Base-by-base conservation (phyloP, 345 rosid genomes). In the Trapa bicornis region DNA sequence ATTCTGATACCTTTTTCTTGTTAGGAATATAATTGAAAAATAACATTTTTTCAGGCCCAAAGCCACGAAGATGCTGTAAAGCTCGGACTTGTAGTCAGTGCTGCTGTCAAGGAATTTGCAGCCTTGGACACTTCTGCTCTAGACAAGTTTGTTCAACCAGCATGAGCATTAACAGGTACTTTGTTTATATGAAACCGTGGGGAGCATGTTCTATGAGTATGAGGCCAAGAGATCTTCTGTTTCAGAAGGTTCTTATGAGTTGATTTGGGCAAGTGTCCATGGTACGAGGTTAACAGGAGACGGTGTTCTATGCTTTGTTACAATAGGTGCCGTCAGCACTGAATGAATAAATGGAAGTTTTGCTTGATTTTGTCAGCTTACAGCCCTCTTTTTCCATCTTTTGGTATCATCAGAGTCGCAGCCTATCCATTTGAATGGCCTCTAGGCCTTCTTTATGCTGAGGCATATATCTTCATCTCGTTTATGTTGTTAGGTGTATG, bases 101-200 rank as follows among this genome's bases (percentile, higher is more conserved):
- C 77, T 57, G 95, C 93, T 58, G 77, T 75, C 61, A 81, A 82
- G 72, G 93, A 89, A 65, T 94, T 89, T 71, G 73, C 71, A 47
- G 97, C 97, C 56, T 64, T 94, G 86, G 99, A 91, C 78, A 79
- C 86, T 48, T 84, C 95, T 54, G 86, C 88, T 14, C 77, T 94
- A 78, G 86, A 86, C 79, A 80, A 80, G 66, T 84, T 91, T 69
- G 72, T 81, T 45, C 75, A 47, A 48, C 39, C 50, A 12, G 22
- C 70, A 58, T 72, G 73, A 70, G 64, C 68, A 38, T 16, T 64
- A 22, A 4, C 12, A 10, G 0, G 16, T 43, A 9, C 4, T 37
- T 65, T 64, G 47, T 64, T 63, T 17, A 39, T 50, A 39, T n/a
- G n/a, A 1, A 64, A 17, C 42, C 37, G 43, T 8, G 43, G 0